Evolutionary conservation across 1,284 basidiomycete genomes (phyloP), one percentile per base, ranked within the genome.

Genomic region (Austroboletus novae-zelandiae): DNA sequence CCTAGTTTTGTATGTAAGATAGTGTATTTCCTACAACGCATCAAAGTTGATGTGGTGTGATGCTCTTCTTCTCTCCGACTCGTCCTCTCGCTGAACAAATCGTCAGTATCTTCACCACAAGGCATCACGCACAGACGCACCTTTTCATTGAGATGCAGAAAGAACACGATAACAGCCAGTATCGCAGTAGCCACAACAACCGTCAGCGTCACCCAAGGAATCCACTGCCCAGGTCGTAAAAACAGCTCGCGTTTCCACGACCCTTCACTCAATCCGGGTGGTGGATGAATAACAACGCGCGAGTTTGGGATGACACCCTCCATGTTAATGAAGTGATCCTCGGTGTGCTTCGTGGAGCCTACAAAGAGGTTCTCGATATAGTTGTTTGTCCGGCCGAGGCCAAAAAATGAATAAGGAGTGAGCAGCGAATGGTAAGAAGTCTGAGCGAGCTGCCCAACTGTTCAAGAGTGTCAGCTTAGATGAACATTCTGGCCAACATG

Each of bases 231-330:
- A 1, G 96, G 96, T 41, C 94, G 78, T 59, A 99, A 71, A 66
- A 93, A 99, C 52, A 99, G 72, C 74, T 98, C 91, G 51, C 86
- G 82, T 59, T 84, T 89, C 97, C 97, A 99, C 23, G 76, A 71
- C 11, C 75, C 76, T 10, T 77, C 74, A 1, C 70, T 66, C 25
- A 58, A 66, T 8, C 63, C 69, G 0, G 77, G 71, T 4, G 89
- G 89, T 0, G 95, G 95, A 40, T 90, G 84, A 59, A 99, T 92
- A n/a, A 99, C 88, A 9, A 99, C 83, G 62, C 96, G 94, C 5
- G 93, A 96, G 69, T 99, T 99, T 1, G 97, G 97, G 40, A 99
- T 94, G 15, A 99, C 86, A 27, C 95, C 94, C 65, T 99, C 97
- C 76, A 99, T 86, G 60, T 89, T 86, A 65, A 96, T 91, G 57